These are phyloP conservation scores for Paspalum notatum DNA, from an alignment of 176 grass and related monocot species.

Conservation along the genomic window DNA sequence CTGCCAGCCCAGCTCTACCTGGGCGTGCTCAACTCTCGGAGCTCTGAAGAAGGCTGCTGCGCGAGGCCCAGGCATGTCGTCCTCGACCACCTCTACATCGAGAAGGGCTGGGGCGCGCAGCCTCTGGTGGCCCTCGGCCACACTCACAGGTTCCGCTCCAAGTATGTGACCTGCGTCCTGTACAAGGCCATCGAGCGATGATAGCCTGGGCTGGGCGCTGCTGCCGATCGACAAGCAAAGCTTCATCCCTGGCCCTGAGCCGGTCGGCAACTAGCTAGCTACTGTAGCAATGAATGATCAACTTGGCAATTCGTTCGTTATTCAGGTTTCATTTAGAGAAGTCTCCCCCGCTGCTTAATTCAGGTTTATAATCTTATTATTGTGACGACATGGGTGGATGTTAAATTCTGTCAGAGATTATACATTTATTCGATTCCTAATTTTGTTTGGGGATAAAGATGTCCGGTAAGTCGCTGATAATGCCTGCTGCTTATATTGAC, in stretches of 20 bases:
- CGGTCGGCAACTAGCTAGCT: background rate
- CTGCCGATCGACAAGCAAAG: background rate
- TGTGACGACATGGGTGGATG: no score
- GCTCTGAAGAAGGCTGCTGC: constrained; percentile 43
- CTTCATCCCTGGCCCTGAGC: background rate
- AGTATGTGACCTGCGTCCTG: constrained; percentile 73
- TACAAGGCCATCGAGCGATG: constrained; percentile 68
- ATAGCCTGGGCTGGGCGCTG: background rate
- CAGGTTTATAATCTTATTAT: background rate
- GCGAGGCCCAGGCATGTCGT: constrained; percentile 66
- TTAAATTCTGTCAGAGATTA: background rate
- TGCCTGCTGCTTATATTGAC: background rate
- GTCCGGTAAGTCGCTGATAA: background rate
- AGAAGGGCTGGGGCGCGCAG: constrained; percentile 60
- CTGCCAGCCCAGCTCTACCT: constrained; percentile 66
- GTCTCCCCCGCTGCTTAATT: background rate
- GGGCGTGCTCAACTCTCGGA: constrained; percentile 56
- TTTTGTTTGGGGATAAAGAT: background rate
- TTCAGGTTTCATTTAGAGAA: background rate
- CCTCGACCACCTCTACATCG: constrained; percentile 82
- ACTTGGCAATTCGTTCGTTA: background rate
- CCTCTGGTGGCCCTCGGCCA: constrained; percentile 65
- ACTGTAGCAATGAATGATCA: background rate
- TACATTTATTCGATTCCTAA: background rate
- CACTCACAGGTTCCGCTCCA: constrained; percentile 73